Evolutionary conservation across 208 protist genomes (phyloP), one percentile per base, ranked within the genome.

Genomic region (Trichomonas gallinae): DNA sequence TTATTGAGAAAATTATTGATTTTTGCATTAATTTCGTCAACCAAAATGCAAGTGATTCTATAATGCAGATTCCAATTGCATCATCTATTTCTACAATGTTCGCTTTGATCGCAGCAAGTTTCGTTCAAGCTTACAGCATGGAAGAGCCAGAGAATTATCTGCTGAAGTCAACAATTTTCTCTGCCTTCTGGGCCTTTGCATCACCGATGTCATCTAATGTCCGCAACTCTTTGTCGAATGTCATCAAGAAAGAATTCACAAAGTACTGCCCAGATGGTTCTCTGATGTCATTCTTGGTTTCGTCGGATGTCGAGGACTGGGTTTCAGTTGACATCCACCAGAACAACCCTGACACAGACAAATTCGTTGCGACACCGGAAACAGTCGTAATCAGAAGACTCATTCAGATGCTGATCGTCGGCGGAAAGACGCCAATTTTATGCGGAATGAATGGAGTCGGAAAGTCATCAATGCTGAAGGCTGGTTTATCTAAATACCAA

Each of bases 401-500:
- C 0, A 42, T 93, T 51, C 40, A 93, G 26, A 93, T 93, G 87
- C 1, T 40, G 3, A 51, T 40, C 0, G 46, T 51, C 38, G 87
- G 87, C 4, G 87, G 97, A 97, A 97, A 98, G 88, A 98, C 99
- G 38, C 97, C 99, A 17, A 98, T 99, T 82, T 98, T 99, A 2
- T 99, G 99, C 97, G 97, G 97, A 0, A 97, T 97, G 26, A 97
- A 97, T 21, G 97, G 98, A 21, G 99, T 98, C 40, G 99, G 99
- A 83, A 99, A 99, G 97, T 99, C 99, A 3, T 99, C 99, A 99
- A 99, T 99, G 11, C 98, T 99, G 36, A 98, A 98, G 17, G 97
- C 98, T 23, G 98, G 99, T 9, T 98, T 99, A 38, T 97, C 98
- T 63, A 97, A 97, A 23, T 97, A 98, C 63, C 97, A 98, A 10